Base-by-base conservation (phyloP, 2,329 filamentous ascomycete genomes). In the Ciborinia camelliae region DNA sequence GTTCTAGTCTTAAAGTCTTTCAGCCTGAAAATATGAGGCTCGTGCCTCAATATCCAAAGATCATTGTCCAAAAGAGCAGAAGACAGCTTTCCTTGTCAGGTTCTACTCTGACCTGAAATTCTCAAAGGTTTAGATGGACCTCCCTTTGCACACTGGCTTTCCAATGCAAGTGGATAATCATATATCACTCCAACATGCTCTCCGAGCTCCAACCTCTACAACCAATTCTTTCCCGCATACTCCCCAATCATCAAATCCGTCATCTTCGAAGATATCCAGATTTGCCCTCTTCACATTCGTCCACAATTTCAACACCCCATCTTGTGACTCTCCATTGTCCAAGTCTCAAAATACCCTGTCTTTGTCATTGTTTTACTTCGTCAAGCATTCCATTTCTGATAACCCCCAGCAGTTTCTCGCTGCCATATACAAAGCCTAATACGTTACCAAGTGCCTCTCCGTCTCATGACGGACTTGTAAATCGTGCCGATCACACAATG, bases 171-270 rank as follows among this genome's bases (percentile, higher is more conserved):
- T n/a, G n/a, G n/a, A n/a, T n/a, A n/a, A n/a, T n/a, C n/a, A n/a
- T n/a, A n/a, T n/a, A n/a, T 48, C 5, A 8, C 18, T 20, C 43
- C 55, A 26, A 59, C 43, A 48, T 59, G 55, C 41, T 45, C 45
- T 18, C 55, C 55, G 12, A 59, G 43, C 14, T 37, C 55, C 39
- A 43, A 8, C 12, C 41, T 59, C 8, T 43, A n/a, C 23, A 59
- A 45, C 6, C 55, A 37, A 9, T 26, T 12, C 4, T 45, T 30
- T n/a, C 20, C 39, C 6, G 37, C 55, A 30, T 20, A 48, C 26
- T 59, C 41, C 39, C 45, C 55, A 59, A 59, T 59, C 55, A 59
- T 28, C 15, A 59, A 20, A 45, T 59, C 55, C 18, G 55, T 59
- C n/a, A n/a, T n/a, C n/a, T n/a, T n/a, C n/a, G n/a, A n/a, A n/a